phyloP scores from a whole-genome alignment of 140 eudicot species.

The Stevia rebaudiana region DNA sequence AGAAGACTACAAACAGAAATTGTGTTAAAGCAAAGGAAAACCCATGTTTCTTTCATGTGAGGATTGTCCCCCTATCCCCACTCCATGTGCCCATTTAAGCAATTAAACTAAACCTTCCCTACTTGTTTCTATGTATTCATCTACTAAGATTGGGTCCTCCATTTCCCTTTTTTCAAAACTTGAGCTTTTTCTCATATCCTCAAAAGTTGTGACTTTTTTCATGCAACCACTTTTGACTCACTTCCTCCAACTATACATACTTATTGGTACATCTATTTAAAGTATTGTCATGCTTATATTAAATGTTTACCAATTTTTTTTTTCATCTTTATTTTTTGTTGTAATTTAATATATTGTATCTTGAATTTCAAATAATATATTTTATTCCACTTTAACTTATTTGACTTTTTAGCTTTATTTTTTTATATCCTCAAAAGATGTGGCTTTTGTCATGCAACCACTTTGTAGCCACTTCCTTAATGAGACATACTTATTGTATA shows the following conservation, averaged over 20 bases:
- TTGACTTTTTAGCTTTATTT: not conserved
- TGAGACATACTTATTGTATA: not conserved
- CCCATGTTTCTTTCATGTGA: conserved; percentile 44
- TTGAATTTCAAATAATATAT: too few species aligned
- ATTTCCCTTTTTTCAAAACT: conserved; percentile 2
- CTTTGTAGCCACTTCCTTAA: conserved; percentile 16
- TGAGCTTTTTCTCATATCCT: conserved; percentile 21
- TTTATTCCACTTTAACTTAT: too few species aligned
- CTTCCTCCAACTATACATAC: not conserved
- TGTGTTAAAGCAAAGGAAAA: conserved; percentile 26
- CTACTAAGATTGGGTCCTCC: conserved; percentile 23
- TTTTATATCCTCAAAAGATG: conserved; percentile 28
- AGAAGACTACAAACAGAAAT: conserved; percentile 26
- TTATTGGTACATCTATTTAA: not conserved
- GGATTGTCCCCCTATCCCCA: conserved; percentile 33
- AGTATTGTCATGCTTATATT: too few species aligned
- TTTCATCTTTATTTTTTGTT: too few species aligned
- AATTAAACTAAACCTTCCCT: conserved; percentile 33
- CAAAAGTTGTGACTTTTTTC: conserved; percentile 21
- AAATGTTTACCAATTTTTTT: too few species aligned
- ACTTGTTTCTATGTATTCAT: conserved; percentile 26
- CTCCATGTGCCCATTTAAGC: conserved; percentile 34
- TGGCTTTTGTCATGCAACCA: conserved; percentile 18
- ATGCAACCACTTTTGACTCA: conserved; percentile 24
- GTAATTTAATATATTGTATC: too few species aligned